Percentiles rank a stretch among this genome's conserved stretches.
phyloP scores from a whole-genome alignment of 2,329 filamentous ascomycete genomes.

The Cercospora sp. region DNA sequence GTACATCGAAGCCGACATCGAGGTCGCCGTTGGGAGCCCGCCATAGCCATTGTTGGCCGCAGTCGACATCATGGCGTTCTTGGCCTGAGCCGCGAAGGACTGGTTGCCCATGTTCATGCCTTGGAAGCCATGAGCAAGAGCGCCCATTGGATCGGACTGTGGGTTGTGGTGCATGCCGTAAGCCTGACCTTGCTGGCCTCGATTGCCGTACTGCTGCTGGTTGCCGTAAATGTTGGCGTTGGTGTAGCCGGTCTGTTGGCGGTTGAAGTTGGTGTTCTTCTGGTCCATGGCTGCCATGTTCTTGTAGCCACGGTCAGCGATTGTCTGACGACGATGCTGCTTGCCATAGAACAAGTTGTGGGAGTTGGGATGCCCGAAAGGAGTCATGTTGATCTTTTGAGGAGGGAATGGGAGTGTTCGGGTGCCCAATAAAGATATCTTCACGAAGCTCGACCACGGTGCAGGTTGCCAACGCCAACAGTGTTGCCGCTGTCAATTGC shows the following conservation, averaged over 20 bases:
- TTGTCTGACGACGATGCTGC: constrained; percentile 21
- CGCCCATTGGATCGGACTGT: constrained; percentile 37
- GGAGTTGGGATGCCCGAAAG: constrained; percentile 16
- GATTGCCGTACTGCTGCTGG: constrained; percentile 36
- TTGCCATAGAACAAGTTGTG: constrained; percentile 25
- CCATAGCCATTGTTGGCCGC: constrained; percentile 33
- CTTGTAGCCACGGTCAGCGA: constrained; percentile 28
- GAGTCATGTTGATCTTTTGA: constrained; percentile 20
- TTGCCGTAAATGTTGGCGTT: constrained; percentile 34
- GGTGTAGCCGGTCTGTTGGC: constrained; percentile 34
- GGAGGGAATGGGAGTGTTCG: constrained; percentile 17
- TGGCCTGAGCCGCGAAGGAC: constrained; percentile 39
- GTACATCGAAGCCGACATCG: constrained; percentile 39
- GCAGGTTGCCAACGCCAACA: constrained; percentile 15
- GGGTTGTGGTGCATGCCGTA: constrained; percentile 40
- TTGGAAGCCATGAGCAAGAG: constrained; percentile 43
- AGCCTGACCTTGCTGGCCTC: constrained; percentile 34
- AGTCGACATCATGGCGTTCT: constrained; percentile 39
- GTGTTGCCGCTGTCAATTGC: constrained; percentile 16
- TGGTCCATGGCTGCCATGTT: constrained; percentile 39
- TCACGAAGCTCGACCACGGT: constrained; percentile 19
- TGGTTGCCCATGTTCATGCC: constrained; percentile 42
- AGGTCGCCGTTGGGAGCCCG: constrained; percentile 30
- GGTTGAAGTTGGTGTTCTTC: constrained; percentile 37
- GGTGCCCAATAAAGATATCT: constrained; percentile 6